These are phyloP conservation scores for Phanerochaete sordida DNA, from an alignment of 768 basidiomycete genomes.

Conservation along the genomic window DNA sequence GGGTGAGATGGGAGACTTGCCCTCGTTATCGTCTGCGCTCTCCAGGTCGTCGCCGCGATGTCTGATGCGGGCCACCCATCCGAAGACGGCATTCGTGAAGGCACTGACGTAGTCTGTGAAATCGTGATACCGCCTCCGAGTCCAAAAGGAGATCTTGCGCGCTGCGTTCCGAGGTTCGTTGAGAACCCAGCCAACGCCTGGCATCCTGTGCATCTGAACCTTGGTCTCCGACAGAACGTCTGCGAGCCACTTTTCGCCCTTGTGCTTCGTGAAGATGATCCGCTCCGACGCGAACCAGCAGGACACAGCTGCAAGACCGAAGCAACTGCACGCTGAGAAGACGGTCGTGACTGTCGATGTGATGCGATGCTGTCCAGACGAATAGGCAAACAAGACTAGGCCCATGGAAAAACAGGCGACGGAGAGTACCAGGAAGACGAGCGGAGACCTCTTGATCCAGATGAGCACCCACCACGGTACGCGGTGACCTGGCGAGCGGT, in stretches of 20 bases:
- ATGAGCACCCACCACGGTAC: slow-evolving; percentile 84
- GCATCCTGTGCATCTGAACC: slow-evolving; percentile 18
- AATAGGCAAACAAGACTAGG: slow-evolving; percentile 72
- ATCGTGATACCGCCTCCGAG: slow-evolving; percentile 11
- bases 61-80: background rate
- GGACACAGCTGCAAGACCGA: slow-evolving; percentile 68
- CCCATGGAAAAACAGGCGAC: slow-evolving; percentile 82
- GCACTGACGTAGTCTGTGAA: slow-evolving; percentile 14
- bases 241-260: slow-evolving; percentile 67
- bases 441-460: slow-evolving; percentile 82
- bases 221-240: slow-evolving; percentile 42
- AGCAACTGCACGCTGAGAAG: slow-evolving; percentile 69
- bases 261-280: slow-evolving; percentile 58
- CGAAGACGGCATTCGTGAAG: background rate
- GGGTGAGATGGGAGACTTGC: slow-evolving; percentile 8
- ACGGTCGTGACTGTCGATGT: slow-evolving; percentile 75
- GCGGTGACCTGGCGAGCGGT: slow-evolving; percentile 72
- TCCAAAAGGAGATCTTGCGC: slow-evolving; percentile 17
- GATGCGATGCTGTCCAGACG: slow-evolving; percentile 55
- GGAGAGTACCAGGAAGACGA: slow-evolving; percentile 81
- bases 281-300: slow-evolving; percentile 73
- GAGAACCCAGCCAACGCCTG: slow-evolving; percentile 21
- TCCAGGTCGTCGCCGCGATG: background rate
- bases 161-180: slow-evolving; percentile 20
- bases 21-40: slow-evolving; percentile 4